Base-by-base conservation (phyloP, 352 stramenopile species). In the Blastocystis sp. region DNA sequence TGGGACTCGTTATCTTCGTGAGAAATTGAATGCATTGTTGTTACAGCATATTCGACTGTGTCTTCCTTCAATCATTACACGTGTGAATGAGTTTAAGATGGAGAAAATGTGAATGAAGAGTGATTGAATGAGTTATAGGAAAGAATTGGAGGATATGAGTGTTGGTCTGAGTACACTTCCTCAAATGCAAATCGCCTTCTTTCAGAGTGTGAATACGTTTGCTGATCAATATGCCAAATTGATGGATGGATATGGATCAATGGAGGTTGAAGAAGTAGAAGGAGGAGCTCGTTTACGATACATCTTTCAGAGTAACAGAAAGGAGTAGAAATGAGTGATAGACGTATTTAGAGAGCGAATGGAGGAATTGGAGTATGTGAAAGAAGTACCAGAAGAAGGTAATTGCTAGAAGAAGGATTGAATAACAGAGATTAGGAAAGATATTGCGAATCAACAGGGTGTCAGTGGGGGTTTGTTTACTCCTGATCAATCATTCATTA, bases 21-120 rank as follows among this genome's bases (percentile, higher is more conserved):
- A 97, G 89, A 97, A 91, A 78, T 93, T 99, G 58, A 99, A 99
- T 90, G 95, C 92, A 56, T 98, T 99, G 80, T 90, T 99, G n/a
- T 98, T 99, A 93, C 94, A 98, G 90, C 96, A 99, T 90, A 99
- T 99, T 89, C 93, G 95, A 49, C 95, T 98, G 89, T 97, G 94
- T 87, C 90, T 99, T 29, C 97, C 96, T 0, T 95, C 98, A 54
- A 96, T 99, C 88, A 98, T 98, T 89, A 92, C 92, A 66, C 93
- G 91, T 83, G 98, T 78, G 32, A 78, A 78, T 32, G 52, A 78
- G 67, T 71, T 71, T 37, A 71, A 71, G 59, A 37, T 37, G 59
- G 59, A 71, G 59, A 71, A 98, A 94, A 92, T 98, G 88, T 89
- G 88, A 7, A 95, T 88, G 91, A 98, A 2, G 93, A 97, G 87